Evolutionary conservation across 2,329 filamentous ascomycete species (phyloP), one percentile per base, ranked within the genome.

Genomic region (Neonectria faginata): DNA sequence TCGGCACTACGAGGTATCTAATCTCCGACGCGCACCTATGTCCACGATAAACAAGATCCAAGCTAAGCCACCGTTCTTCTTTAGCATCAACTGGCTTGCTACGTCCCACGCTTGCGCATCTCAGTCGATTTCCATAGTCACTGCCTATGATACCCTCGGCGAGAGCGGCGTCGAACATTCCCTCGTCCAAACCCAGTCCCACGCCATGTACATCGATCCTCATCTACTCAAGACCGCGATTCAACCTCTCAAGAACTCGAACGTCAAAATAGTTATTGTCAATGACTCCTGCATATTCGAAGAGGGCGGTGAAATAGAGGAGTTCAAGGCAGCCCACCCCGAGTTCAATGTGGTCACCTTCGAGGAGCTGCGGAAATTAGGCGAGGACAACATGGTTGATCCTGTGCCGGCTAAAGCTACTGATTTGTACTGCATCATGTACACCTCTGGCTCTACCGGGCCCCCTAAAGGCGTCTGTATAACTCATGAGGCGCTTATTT

Each of bases 101-200:
- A 89, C 91, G 72, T 91, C 94, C 36, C 92, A 96, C 76, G 86
- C 80, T n/a, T 83, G 91, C 87, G 81, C 89, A 14, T 94, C 94
- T 12, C 95, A 97, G 79, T 94, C 92, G 31, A 88, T 97, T 78
- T 89, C 92, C 57, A 94, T 97, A 68, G 94, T 97, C 55, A 98
- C 95, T 47, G 94, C 94, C 50, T 97, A 97, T 79, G 94, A 97
- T 78, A 97, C 93, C 25, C 90, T 97, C 39, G 94, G 94, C 55
- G 88, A 92, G 73, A 88, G 89, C 65, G 94, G 94, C 47, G 85
- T 97, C 66, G 89, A 91, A 80, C 94, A 97, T 82, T 97, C 93
- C 2, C 86, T 97, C 66, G 83, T 89, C n/a, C 92, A 97, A 80
- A 96, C 93, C 50, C 84, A 89, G 65, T 90, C 93, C 51, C 89